Conservation (phyloP, 2,329 filamentous ascomycete species). For the Fusarium fujikuroi region DNA sequence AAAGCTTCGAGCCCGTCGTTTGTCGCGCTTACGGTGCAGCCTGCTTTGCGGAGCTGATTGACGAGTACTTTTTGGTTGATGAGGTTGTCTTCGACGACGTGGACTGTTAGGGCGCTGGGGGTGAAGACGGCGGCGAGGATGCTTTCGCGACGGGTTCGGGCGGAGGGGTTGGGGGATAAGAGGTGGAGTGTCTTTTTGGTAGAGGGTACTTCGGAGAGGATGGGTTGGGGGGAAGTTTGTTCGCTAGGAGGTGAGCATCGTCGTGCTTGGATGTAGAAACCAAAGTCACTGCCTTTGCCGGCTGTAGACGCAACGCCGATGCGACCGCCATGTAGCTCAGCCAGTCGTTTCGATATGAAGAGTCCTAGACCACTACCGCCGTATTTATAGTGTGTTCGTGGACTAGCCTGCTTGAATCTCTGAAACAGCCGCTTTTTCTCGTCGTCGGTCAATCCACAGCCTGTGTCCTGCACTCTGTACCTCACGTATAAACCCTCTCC, state of each 20-base stretch:
- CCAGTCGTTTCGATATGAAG: conserved; percentile 72
- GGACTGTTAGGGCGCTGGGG: conserved; percentile 58
- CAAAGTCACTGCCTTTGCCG: conserved; percentile 69
- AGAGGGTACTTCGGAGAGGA: background rate
- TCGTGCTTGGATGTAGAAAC: conserved; percentile 69
- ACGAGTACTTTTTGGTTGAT: conserved; percentile 75
- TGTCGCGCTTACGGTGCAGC: conserved; percentile 68
- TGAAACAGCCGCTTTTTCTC: conserved; percentile 75
- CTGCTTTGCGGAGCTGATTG: conserved; percentile 70
- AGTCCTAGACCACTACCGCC: conserved; percentile 72
- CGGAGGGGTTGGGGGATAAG: background rate
- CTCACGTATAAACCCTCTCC: conserved; percentile 51
- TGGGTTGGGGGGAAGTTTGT: conserved; percentile 12
- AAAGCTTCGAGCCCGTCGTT: conserved; percentile 70
- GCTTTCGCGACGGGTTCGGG: background rate
- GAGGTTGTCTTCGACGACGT: conserved; percentile 74
- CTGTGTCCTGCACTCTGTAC: conserved; percentile 72
- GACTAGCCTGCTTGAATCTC: conserved; percentile 71
- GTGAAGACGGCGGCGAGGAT: background rate
- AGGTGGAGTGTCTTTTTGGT: background rate
- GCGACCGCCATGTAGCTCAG: conserved; percentile 72
- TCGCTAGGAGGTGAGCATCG: conserved; percentile 49
- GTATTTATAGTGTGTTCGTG: conserved; percentile 65
- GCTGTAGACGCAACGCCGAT: conserved; percentile 70
- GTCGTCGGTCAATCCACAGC: conserved; percentile 68